Evolutionary conservation across 345 rosid species (phyloP).

Genomic region (Erodium maritimum): DNA sequence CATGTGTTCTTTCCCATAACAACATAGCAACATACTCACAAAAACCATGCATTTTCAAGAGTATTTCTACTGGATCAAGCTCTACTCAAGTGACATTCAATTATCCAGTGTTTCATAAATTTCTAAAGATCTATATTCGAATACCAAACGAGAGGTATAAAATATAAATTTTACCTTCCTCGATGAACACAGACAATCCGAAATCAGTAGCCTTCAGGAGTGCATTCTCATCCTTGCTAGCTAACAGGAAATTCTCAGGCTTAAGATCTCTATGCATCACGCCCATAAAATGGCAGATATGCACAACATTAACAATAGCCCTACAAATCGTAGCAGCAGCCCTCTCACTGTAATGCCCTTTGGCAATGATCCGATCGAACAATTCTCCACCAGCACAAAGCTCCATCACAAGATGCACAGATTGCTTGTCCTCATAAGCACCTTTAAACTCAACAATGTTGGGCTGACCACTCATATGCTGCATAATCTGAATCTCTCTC

Average conservation of each 20-base stretch:
- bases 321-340: slow-evolving; percentile 24
- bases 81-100: not conserved
- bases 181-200: slow-evolving; percentile 26
- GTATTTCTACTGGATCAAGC: not conserved
- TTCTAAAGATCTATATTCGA: not conserved
- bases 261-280: slow-evolving; percentile 25
- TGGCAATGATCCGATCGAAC: slow-evolving; percentile 21
- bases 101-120: not conserved
- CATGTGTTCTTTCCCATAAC: too few species aligned
- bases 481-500: slow-evolving; percentile 26
- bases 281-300: slow-evolving; percentile 29
- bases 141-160: not conserved
- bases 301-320: slow-evolving; percentile 23
- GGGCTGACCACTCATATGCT: slow-evolving; percentile 26
- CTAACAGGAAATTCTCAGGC: slow-evolving; percentile 26
- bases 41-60: not conserved
- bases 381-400: slow-evolving; percentile 32
- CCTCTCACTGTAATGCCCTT: slow-evolving; percentile 22
- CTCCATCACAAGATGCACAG: slow-evolving; percentile 29
- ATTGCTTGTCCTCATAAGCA: slow-evolving; percentile 21
- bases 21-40: too few species aligned
- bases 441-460: slow-evolving; percentile 23
- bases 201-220: slow-evolving; percentile 23
- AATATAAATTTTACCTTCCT: slow-evolving; percentile 15
- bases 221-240: slow-evolving; percentile 14